Conservation (phyloP, 1,284 basidiomycete species). For the Neonothopanus nambi region DNA sequence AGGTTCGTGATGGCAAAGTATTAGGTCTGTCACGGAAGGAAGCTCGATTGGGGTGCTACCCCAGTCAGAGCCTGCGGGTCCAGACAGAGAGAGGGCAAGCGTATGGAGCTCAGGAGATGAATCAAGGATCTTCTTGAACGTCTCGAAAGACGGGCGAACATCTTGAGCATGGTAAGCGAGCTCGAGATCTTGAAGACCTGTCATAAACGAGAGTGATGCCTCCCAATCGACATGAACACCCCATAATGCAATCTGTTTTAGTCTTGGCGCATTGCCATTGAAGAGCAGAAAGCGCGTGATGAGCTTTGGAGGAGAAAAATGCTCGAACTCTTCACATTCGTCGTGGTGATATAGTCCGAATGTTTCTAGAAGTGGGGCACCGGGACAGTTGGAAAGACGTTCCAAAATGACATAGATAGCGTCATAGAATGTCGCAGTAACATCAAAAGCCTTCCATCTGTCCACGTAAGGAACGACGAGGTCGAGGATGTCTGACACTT, state of each 20-base stretch:
- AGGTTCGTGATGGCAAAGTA: conserved; percentile 46
- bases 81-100: conserved; percentile 52
- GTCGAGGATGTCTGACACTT: conserved; percentile 43
- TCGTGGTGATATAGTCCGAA: conserved; percentile 55
- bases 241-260: conserved; percentile 52
- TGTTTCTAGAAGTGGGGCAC: conserved; percentile 51
- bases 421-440: conserved; percentile 43
- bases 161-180: conserved; percentile 58
- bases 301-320: conserved; percentile 37
- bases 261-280: conserved; percentile 51
- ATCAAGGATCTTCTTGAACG: conserved; percentile 49
- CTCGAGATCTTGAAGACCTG: conserved; percentile 48
- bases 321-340: conserved; percentile 40
- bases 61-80: conserved; percentile 42
- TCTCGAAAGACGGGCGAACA: conserved; percentile 53
- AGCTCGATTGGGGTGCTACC: conserved; percentile 40
- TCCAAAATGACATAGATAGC: conserved; percentile 48
- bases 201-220: conserved; percentile 38
- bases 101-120: conserved; percentile 47
- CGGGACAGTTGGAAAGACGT: conserved; percentile 38
- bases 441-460: conserved; percentile 51
- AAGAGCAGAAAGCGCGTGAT: conserved; percentile 46
- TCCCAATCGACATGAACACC: conserved; percentile 68
- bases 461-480: conserved; percentile 51
- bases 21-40: conserved; percentile 48